phyloP scores from a whole-genome alignment of 2,329 filamentous ascomycete species.

The Colletotrichum sp. region DNA sequence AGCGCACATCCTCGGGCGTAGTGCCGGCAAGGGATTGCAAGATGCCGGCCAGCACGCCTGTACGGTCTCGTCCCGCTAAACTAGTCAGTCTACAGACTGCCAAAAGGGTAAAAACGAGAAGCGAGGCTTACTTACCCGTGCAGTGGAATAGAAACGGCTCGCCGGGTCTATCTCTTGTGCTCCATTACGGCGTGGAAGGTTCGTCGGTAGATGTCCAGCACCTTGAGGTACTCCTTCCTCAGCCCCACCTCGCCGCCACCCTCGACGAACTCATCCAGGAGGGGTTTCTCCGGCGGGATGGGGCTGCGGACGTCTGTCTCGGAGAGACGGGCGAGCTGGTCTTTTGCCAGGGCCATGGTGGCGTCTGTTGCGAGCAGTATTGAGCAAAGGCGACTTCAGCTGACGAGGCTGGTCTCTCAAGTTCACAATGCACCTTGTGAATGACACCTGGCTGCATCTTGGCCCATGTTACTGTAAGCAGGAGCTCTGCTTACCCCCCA shows the following conservation, averaged over 20 bases:
- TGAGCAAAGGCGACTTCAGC: background rate
- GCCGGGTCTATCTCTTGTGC: slow-evolving; percentile 46
- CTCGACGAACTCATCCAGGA: slow-evolving; percentile 45
- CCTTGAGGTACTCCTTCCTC: slow-evolving; percentile 50
- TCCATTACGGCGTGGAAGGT: slow-evolving; percentile 50
- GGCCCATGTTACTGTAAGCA: background rate
- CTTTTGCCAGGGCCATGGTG: background rate
- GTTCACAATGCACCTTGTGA: background rate
- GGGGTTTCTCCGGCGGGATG: slow-evolving; percentile 39
- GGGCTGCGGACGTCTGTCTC: slow-evolving; percentile 43
- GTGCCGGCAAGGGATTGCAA: slow-evolving; percentile 56
- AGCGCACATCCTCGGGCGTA: slow-evolving; percentile 40
- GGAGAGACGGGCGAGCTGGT: slow-evolving; percentile 31
- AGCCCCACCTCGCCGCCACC: slow-evolving; percentile 50
- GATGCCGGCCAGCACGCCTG: slow-evolving; percentile 54
- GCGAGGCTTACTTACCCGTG: slow-evolving; percentile 46
- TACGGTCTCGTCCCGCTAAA: slow-evolving; percentile 59
- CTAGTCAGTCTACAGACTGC: background rate
- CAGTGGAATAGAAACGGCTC: slow-evolving; percentile 59
- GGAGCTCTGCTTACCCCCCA: background rate
- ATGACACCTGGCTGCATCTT: background rate
- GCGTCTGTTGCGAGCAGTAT: background rate
- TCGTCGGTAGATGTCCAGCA: slow-evolving; percentile 45
- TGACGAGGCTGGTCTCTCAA: background rate
- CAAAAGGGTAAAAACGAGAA: background rate